Evolutionary conservation across 768 basidiomycete genomes (phyloP).

Genomic region (Suillus lakei): DNA sequence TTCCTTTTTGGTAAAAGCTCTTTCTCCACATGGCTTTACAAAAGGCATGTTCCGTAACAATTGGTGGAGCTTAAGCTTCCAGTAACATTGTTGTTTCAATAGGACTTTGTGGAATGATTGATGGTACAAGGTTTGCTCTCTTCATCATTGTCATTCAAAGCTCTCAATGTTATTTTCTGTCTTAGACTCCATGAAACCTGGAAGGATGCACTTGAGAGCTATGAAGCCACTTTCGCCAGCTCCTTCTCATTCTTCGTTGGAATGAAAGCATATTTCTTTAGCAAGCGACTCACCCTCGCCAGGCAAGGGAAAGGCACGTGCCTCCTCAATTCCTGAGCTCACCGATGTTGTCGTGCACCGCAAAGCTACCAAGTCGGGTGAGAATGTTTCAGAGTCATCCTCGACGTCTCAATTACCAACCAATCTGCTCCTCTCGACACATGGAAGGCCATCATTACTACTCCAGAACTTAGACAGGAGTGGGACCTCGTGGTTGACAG

Average conservation of each 20-base stretch:
- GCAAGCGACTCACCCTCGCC: constrained; percentile 45
- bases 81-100: constrained; percentile 1
- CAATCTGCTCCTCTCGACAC: constrained; percentile 65
- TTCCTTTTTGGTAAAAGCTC: background rate
- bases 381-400: constrained; percentile 81
- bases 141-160: background rate
- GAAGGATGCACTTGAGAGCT: constrained; percentile 74
- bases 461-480: constrained; percentile 86
- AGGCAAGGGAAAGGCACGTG: constrained; percentile 67
- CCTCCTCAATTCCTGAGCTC: constrained; percentile 58
- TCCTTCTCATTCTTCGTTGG: constrained; percentile 68
- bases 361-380: constrained; percentile 67
- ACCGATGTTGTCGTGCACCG: constrained; percentile 82
- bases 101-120: constrained; percentile 44
- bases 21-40: constrained; percentile 9
- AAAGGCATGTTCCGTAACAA: constrained; percentile 1
- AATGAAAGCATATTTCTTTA: constrained; percentile 81
- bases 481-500: constrained; percentile 96
- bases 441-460: constrained; percentile 81
- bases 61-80: background rate
- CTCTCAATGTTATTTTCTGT: background rate
- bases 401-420: constrained; percentile 75
- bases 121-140: constrained; percentile 58
- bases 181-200: constrained; percentile 81
- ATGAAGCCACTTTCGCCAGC: constrained; percentile 79